Evolutionary conservation across 169 alveolate species (phyloP).

Genomic region (Cryptosporidium ubiquitum): DNA sequence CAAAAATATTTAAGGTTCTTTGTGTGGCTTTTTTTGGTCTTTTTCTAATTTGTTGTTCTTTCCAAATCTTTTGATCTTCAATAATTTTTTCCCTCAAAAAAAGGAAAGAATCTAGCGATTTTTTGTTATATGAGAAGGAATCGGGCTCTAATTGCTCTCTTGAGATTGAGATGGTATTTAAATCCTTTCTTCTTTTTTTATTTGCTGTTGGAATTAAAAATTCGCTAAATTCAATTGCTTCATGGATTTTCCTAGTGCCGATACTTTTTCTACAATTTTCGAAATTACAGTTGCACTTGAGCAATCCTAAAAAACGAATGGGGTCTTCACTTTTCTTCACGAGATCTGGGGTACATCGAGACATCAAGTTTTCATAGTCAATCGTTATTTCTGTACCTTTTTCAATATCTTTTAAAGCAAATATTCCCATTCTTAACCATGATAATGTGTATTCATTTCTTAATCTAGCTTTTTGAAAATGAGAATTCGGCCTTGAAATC

Average conservation of each 20-base stretch:
- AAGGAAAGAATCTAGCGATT: slow-evolving; percentile 33
- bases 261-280: slow-evolving; percentile 28
- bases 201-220: slow-evolving; percentile 26
- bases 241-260: slow-evolving; percentile 21
- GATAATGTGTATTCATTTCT: slow-evolving; percentile 23
- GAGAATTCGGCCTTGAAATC: slow-evolving; percentile 34
- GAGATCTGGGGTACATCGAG: slow-evolving; percentile 6
- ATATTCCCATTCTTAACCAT: slow-evolving; percentile 62
- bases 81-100: slow-evolving; percentile 15
- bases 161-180: neutral
- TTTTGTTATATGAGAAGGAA: slow-evolving; percentile 8
- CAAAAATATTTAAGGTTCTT: slow-evolving; percentile 4
- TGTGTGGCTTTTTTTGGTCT: neutral
- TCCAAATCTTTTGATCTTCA: slow-evolving; percentile 56
- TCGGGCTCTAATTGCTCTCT: neutral
- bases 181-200: slow-evolving; percentile 5
- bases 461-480: neutral
- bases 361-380: slow-evolving; percentile 62
- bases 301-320: neutral
- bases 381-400: slow-evolving; percentile 64
- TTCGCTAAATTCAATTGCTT: slow-evolving; percentile 14
- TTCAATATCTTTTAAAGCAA: slow-evolving; percentile 40
- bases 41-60: slow-evolving; percentile 1
- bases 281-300: slow-evolving; percentile 38
- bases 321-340: neutral